phyloP scores from a whole-genome alignment of 2,329 filamentous ascomycete species.

The Colletotrichum magnum region DNA sequence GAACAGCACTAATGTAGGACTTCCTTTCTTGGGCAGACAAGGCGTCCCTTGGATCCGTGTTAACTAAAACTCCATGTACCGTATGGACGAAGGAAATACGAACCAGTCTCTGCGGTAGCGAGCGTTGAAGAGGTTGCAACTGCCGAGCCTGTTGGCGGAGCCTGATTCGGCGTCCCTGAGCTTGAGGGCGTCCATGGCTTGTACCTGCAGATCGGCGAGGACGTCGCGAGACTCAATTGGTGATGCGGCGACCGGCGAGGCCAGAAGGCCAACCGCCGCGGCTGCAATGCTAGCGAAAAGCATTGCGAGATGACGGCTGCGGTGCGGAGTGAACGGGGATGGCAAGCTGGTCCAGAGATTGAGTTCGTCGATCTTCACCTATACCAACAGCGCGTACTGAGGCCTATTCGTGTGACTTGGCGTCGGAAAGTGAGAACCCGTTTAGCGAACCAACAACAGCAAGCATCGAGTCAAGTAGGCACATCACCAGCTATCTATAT shows the following conservation, averaged over 20 bases:
- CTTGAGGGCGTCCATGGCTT: constrained; percentile 21
- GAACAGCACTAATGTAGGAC: constrained; percentile 39
- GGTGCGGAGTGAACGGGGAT: background rate
- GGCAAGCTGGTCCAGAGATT: background rate
- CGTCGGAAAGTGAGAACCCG: no score
- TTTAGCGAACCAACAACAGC: no score
- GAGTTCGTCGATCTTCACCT: no score
- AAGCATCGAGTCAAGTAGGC: no score
- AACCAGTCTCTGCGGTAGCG: constrained; percentile 38
- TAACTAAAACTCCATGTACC: no score
- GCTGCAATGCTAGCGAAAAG: constrained; percentile 12
- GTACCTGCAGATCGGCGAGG: constrained; percentile 15
- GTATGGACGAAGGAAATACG: background rate
- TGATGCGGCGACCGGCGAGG: constrained; percentile 10
- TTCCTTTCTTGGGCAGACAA: constrained; percentile 39
- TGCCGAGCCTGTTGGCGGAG: constrained; percentile 21
- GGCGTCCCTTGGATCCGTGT: background rate
- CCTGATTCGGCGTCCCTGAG: background rate
- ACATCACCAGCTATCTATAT: no score
- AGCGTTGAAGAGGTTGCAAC: constrained; percentile 35
- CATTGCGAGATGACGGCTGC: constrained; percentile 1
- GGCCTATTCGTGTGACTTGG: no score
- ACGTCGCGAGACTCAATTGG: constrained; percentile 16
- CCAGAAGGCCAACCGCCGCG: constrained; percentile 25
- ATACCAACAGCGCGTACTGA: no score